These are phyloP conservation scores for Teratosphaeria nubilosa DNA, from an alignment of 2,329 filamentous ascomycete species.

Conservation along the genomic window DNA sequence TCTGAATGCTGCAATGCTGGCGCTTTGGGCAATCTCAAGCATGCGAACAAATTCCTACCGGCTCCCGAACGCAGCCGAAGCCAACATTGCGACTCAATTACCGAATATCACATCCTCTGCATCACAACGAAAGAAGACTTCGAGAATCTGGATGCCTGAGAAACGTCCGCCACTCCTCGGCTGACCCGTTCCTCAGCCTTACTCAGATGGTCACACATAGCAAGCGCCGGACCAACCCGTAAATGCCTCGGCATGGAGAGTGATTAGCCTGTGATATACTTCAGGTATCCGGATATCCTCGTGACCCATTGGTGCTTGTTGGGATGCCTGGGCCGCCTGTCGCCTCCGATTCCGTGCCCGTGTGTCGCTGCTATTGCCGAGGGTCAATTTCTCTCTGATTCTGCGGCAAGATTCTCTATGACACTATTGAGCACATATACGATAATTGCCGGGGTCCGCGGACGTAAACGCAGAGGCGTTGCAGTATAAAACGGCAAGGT, in stretches of 20 bases:
- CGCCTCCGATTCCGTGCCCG: neutral
- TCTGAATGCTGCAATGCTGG: neutral
- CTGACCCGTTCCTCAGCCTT: neutral
- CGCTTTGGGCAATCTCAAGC: neutral
- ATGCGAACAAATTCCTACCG: neutral
- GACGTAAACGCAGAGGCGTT: neutral
- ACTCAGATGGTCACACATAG: too few relatives aligned
- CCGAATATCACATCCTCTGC: neutral
- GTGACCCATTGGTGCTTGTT: neutral
- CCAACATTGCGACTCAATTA: neutral
- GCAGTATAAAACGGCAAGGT: neutral
- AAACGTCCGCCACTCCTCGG: neutral
- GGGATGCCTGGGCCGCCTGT: neutral
- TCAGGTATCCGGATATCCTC: neutral
- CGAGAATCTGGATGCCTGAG: neutral
- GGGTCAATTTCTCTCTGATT: neutral
- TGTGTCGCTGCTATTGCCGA: neutral
- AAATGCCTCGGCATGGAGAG: neutral
- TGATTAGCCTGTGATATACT: neutral
- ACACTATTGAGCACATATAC: neutral
- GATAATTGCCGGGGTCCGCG: neutral
- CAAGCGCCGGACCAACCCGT: neutral
- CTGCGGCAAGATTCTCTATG: neutral
- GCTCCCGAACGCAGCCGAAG: neutral
- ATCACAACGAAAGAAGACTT: neutral